Conservation (phyloP, 1,284 basidiomycete genomes). For the Butyriboletus regius region DNA sequence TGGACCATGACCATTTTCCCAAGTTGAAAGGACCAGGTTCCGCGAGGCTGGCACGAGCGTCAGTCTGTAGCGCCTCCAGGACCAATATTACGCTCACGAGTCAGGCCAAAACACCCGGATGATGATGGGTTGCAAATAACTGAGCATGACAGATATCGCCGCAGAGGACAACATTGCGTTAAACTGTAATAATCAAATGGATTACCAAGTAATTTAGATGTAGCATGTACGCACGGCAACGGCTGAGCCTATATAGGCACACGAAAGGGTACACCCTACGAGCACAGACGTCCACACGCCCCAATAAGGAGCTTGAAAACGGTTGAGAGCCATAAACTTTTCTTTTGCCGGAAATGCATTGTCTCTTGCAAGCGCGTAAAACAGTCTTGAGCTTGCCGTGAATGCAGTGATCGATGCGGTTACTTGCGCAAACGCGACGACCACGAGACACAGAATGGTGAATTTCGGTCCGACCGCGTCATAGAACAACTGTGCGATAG, state of each 20-base stretch:
- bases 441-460: constrained; percentile 47
- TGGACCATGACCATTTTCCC: constrained; percentile 47
- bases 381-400: constrained; percentile 51
- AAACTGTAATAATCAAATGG: constrained; percentile 34
- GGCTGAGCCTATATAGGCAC: constrained; percentile 52
- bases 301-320: constrained; percentile 49
- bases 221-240: constrained; percentile 40
- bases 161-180: constrained; percentile 52
- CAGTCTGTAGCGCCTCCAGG: background rate
- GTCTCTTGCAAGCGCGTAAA: constrained; percentile 53
- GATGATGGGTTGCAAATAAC: constrained; percentile 52
- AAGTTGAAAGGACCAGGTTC: constrained; percentile 50
- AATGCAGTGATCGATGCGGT: constrained; percentile 57
- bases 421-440: constrained; percentile 47
- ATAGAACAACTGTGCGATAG: constrained; percentile 53
- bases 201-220: background rate
- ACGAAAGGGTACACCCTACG: constrained; percentile 50
- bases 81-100: constrained; percentile 35
- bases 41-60: constrained; percentile 33
- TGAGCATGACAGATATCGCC: constrained; percentile 54
- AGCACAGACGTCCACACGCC: constrained; percentile 53
- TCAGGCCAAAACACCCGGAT: constrained; percentile 55
- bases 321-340: constrained; percentile 46
- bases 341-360: constrained; percentile 44
- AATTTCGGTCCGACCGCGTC: constrained; percentile 48